Percentiles rank a stretch among this genome's conserved stretches.
phyloP scores from a whole-genome alignment of 2,329 filamentous ascomycete species.

The Trichoderma hamatum region DNA sequence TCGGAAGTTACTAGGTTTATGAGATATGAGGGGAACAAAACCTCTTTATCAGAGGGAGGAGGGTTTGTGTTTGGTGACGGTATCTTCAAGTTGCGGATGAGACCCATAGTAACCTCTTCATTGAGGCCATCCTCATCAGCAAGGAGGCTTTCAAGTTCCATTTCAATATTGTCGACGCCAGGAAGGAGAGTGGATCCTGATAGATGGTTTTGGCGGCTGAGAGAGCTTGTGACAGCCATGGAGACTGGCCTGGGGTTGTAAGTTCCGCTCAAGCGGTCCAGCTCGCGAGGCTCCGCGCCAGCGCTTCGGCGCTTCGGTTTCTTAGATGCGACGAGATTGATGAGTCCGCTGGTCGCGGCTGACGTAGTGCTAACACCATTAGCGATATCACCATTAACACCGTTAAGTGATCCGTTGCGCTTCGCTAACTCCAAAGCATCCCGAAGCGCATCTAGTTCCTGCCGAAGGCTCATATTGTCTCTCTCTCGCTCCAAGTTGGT shows the following conservation, averaged over 20 bases:
- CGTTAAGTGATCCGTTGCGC: conserved; percentile 74
- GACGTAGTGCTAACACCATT: conserved; percentile 49
- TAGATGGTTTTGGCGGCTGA: conserved; percentile 66
- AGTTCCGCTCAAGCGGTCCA: conserved; percentile 86
- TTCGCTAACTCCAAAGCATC: conserved; percentile 90
- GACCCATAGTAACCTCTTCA: conserved; percentile 92
- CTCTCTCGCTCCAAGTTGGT: conserved; percentile 76
- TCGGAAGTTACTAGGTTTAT: conserved; percentile 99
- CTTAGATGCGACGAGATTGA: conserved; percentile 96
- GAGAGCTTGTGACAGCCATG: conserved; percentile 78
- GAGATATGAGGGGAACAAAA: conserved; percentile 96
- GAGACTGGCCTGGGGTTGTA: conserved; percentile 96
- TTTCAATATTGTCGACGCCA: conserved; percentile 85
- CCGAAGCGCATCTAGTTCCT: conserved; percentile 87
- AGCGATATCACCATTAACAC: conserved; percentile 65
- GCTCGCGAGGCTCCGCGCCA: conserved; percentile 79
- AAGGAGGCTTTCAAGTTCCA: conserved; percentile 90
- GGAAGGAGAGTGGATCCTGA: conserved; percentile 78
- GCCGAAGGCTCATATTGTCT: conserved; percentile 82
- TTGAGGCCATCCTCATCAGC: conserved; percentile 95
- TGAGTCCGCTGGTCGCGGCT: conserved; percentile 72
- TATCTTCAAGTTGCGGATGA: conserved; percentile 96
- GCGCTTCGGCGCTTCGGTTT: conserved; percentile 95
- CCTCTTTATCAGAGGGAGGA: conserved; percentile 95
- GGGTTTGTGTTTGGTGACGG: conserved; percentile 84